Percentiles rank a stretch among this genome's conserved stretches.
phyloP scores from a whole-genome alignment of 148 eudicot genomes.

The Cornus suecica region DNA sequence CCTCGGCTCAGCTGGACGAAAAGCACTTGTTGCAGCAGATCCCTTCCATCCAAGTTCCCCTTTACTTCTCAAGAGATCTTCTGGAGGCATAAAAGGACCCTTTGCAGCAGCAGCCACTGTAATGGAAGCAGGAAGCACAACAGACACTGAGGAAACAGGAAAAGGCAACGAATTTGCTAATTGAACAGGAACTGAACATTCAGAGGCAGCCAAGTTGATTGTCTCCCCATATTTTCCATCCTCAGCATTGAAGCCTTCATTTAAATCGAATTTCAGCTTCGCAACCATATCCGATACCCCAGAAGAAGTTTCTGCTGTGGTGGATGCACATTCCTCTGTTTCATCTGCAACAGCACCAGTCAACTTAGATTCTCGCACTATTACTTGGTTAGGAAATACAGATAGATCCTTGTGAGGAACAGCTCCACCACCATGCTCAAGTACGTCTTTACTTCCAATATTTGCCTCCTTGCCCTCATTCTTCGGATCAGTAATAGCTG shows the following conservation, averaged over 20 bases:
- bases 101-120: conserved; percentile 75
- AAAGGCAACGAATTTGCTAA: conserved; percentile 29
- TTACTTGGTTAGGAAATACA: conserved; percentile 9
- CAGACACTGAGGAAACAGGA: conserved; percentile 28
- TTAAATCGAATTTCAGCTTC: conserved; percentile 64
- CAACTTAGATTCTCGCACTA: conserved; percentile 21
- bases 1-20: conserved; percentile 96
- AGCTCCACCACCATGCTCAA: no score
- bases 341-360: conserved; percentile 26
- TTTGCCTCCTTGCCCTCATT: conserved; percentile 18
- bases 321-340: conserved; percentile 20
- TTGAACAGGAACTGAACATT: conserved; percentile 22
- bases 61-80: conserved; percentile 58
- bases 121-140: conserved; percentile 39
- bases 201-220: conserved; percentile 17
- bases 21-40: conserved; percentile 92
- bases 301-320: conserved; percentile 19
- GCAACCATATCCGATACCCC: conserved; percentile 29
- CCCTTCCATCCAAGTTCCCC: conserved; percentile 84
- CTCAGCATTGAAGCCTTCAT: conserved; percentile 59
- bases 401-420: not conserved
- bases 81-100: conserved; percentile 70
- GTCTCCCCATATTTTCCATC: conserved; percentile 58
- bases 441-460: conserved; percentile 22
- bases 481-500: conserved; percentile 19